phyloP scores from a whole-genome alignment of 2,329 filamentous ascomycete species.

The Alternaria alternata region DNA sequence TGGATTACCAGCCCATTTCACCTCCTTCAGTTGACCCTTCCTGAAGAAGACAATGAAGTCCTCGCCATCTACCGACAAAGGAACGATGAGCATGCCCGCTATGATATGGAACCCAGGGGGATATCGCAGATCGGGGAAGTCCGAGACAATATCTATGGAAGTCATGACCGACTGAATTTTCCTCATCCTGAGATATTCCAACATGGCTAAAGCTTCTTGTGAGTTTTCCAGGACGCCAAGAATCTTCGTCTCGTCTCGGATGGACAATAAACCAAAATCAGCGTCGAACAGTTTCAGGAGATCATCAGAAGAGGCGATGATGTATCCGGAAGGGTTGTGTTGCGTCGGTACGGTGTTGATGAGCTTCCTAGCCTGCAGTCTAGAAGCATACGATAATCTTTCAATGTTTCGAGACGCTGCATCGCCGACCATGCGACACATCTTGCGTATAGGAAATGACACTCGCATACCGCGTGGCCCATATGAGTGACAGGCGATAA shows the following conservation, averaged over 20 bases:
- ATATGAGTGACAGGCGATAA: conserved; percentile 87
- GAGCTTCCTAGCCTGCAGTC: conserved; percentile 83
- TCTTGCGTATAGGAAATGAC: conserved; percentile 88
- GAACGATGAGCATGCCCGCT: conserved; percentile 82
- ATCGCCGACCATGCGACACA: conserved; percentile 88
- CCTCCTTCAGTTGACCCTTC: conserved; percentile 76
- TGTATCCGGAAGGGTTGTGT: conserved; percentile 86
- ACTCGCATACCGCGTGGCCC: conserved; percentile 83
- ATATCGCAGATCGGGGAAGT: conserved; percentile 85
- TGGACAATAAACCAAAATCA: conserved; percentile 85
- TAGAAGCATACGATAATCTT: conserved; percentile 82
- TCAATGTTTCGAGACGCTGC: conserved; percentile 88
- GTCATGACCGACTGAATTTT: conserved; percentile 77
- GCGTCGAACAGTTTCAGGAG: conserved; percentile 84
- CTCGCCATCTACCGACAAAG: conserved; percentile 74
- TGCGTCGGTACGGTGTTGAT: conserved; percentile 86
- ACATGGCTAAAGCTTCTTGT: conserved; percentile 82
- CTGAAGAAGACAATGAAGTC: conserved; percentile 95
- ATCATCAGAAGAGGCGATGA: conserved; percentile 88
- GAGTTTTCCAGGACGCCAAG: conserved; percentile 77
- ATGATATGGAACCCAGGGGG: conserved; percentile 79
- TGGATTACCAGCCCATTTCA: conserved; percentile 87
- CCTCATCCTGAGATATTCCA: conserved; percentile 84
- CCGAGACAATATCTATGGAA: conserved; percentile 76
- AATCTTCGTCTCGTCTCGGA: conserved; percentile 88